Percentiles rank a stretch among this genome's conserved stretches.
Evolutionary conservation across 1,284 basidiomycete genomes (phyloP).

Genomic region (Waitea zeae): DNA sequence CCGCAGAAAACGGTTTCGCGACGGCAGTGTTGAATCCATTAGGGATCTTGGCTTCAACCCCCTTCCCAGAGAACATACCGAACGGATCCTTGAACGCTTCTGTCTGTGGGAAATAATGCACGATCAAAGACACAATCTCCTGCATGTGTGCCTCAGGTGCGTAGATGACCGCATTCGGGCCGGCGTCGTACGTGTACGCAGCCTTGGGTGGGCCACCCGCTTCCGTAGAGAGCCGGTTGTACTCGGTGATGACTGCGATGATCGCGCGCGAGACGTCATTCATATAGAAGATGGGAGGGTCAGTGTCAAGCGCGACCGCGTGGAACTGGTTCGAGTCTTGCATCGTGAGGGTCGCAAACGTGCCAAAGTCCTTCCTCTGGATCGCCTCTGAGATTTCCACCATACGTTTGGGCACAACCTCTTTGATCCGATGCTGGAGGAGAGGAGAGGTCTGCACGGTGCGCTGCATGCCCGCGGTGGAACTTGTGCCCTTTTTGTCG

Average conservation of each 20-base stretch:
- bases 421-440: conserved; percentile 76
- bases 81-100: conserved; percentile 66
- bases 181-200: conserved; percentile 97
- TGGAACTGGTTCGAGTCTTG: conserved; percentile 98
- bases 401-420: conserved; percentile 88
- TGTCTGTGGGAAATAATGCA: conserved; percentile 72
- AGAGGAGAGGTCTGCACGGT: conserved; percentile 87
- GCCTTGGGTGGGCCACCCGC: conserved; percentile 56
- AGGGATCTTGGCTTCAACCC: conserved; percentile 24
- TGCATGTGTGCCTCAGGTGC: conserved; percentile 63
- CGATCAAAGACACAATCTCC: conserved; percentile 60
- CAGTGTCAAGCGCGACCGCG: conserved; percentile 91
- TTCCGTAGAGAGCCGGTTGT: conserved; percentile 71
- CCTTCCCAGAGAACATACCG: conserved; percentile 29
- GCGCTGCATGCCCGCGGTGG: conserved; percentile 93
- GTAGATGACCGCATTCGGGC: conserved; percentile 98
- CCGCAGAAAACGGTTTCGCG: conserved; percentile 53
- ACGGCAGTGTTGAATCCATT: conserved; percentile 69
- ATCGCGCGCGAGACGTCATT: conserved; percentile 88
- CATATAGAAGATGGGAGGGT: conserved; percentile 98
- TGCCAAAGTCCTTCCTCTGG: conserved; percentile 64
- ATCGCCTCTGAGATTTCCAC: conserved; percentile 70
- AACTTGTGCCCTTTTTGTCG: conserved; percentile 92
- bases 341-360: conserved; percentile 89
- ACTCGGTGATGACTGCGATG: conserved; percentile 78